Percentiles rank a stretch among this genome's conserved stretches.
Evolutionary conservation across 2,329 filamentous ascomycete species (phyloP).

Genomic region (Karstenula rhodostoma): DNA sequence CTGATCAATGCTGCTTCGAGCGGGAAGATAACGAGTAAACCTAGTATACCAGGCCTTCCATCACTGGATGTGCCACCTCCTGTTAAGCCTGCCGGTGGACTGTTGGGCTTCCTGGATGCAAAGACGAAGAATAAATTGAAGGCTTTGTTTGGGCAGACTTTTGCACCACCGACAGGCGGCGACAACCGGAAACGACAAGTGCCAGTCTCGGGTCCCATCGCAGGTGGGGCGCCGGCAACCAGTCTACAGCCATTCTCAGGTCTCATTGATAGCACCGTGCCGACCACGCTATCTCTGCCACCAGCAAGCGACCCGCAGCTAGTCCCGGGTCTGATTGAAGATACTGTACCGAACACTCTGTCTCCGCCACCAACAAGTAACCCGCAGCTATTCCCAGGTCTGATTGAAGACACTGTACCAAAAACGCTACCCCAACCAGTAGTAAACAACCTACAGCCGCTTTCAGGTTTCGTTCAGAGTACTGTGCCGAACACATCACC

Average conservation of each 20-base stretch:
- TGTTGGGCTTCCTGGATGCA: slow-evolving; percentile 1
- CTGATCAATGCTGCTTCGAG: slow-evolving; percentile 5
- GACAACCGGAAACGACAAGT: neutral
- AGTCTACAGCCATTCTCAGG: neutral
- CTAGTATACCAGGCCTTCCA: neutral
- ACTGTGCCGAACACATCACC: neutral
- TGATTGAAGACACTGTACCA: neutral
- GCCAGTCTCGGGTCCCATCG: neutral
- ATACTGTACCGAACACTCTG: no score
- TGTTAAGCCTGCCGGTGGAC: neutral
- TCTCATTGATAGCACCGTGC: no score
- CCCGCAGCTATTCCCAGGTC: neutral
- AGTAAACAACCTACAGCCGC: no score
- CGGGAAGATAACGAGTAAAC: neutral
- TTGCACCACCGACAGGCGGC: neutral
- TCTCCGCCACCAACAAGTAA: neutral
- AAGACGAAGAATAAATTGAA: slow-evolving; percentile 9
- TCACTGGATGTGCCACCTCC: neutral
- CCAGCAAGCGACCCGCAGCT: no score
- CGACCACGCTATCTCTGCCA: no score
- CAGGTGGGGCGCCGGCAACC: neutral
- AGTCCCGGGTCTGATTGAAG: no score
- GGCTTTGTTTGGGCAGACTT: neutral
- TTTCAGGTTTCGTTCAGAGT: no score
- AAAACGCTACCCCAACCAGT: neutral